phyloP scores from a whole-genome alignment of 768 basidiomycete genomes.

The Strobilomyces confusus region DNA sequence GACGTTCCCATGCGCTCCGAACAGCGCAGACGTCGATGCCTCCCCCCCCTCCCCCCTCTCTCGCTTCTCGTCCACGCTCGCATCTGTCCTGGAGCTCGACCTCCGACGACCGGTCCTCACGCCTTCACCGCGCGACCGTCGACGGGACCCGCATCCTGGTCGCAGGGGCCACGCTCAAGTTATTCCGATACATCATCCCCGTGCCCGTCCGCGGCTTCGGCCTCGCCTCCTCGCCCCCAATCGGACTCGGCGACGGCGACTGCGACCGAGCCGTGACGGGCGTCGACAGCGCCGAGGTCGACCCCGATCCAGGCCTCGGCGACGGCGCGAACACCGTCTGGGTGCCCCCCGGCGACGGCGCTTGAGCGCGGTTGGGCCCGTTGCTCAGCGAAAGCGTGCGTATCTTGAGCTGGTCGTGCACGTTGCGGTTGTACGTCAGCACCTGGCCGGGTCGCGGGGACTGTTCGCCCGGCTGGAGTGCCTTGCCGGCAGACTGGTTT shows the following conservation, averaged over 20 bases:
- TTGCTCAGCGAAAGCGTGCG: conserved; percentile 15
- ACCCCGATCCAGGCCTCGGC: neutral
- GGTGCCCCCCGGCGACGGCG: conserved; percentile 12
- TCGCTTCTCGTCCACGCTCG: conserved; percentile 1
- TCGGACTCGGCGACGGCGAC: conserved; percentile 19
- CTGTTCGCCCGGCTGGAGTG: conserved; percentile 23
- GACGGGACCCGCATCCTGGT: conserved; percentile 38
- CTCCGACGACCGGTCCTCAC: neutral
- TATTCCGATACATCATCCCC: conserved; percentile 61
- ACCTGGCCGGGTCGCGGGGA: conserved; percentile 23
- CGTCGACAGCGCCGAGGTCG: conserved; percentile 9
- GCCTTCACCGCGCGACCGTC: conserved; percentile 13
- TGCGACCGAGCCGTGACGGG: conserved; percentile 16
- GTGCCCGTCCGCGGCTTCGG: conserved; percentile 62
- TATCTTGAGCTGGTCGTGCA: conserved; percentile 32
- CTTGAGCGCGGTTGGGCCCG: conserved; percentile 4
- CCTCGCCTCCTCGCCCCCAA: conserved; percentile 19
- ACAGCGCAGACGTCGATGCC: neutral
- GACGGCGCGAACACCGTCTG: conserved; percentile 21
- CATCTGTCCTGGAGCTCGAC: neutral
- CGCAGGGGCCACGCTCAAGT: conserved; percentile 24
- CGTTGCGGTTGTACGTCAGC: conserved; percentile 31
- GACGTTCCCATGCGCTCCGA: conserved; percentile 8
- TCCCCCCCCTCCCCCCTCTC: too few relatives aligned
- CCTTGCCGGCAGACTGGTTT: conserved; percentile 10